Evolutionary conservation across 2,329 filamentous ascomycete species (phyloP), one percentile per base, ranked within the genome.

Genomic region (Truncatella angustata): DNA sequence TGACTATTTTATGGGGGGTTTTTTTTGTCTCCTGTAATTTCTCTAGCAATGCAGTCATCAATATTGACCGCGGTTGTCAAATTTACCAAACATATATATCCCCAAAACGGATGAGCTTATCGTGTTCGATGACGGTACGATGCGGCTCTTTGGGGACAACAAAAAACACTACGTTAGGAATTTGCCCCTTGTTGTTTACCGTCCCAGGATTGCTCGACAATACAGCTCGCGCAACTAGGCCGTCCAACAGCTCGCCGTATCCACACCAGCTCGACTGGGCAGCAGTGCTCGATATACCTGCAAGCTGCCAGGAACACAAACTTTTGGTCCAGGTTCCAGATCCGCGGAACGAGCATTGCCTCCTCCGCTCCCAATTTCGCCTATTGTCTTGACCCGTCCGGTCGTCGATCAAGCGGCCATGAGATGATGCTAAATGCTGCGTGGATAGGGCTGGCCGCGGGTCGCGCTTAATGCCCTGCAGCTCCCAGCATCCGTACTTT

Each of bases 391-490:
- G 11, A 18, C 28, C 36, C 42, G 43, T n/a, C 39, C 28, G 52
- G 48, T 42, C 35, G 42, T 12, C 21, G 28, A 20, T 21, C 37
- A 30, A 24, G n/a, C 45, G 46, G 23, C 45, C 51, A 37, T 28
- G 37, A 50, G 30, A 36, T 16, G 37, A 43, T 20, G 20, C 23
- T 26, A 32, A 18, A 20, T 5, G 32, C 14, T 20, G 21, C 20
- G 14, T 18, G 34, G 28, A 36, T 16, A 53, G 34, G 43, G 42
- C 30, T 52, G 54, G 45, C 54, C 61, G 63, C 63, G 63, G 50
- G 54, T 61, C 60, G 65, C 64, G 65, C 63, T 64, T 67, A 66
- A 55, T 45, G 44, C 53, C 54, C 57, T 49, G 53, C 53, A 34
- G 14, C 51, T 32, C 53, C 56, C 60, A 61, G 59, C 21, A 16